phyloP scores from a whole-genome alignment of 1,139 yeast species.

The Debaryomyces udenii region DNA sequence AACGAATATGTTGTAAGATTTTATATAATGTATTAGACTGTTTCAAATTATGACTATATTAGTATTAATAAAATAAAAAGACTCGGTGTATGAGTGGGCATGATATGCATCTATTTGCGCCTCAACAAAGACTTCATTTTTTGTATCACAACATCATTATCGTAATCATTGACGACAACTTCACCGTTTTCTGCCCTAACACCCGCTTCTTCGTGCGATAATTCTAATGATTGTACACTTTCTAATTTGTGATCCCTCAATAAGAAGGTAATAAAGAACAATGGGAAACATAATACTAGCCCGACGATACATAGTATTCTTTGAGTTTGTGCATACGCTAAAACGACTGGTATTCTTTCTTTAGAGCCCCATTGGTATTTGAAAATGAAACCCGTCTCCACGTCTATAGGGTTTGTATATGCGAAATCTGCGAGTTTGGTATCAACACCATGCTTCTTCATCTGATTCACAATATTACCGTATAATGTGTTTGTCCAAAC shows the following conservation, averaged over 20 bases:
- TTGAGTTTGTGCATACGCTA: conserved; percentile 63
- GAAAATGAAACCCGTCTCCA: conserved; percentile 39
- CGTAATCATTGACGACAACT: conserved; percentile 46
- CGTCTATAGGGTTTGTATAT: conserved; percentile 48
- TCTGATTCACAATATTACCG: conserved; percentile 17
- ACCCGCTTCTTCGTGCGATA: conserved; percentile 24
- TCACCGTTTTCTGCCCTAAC: conserved; percentile 31
- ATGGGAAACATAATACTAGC: conserved; percentile 55
- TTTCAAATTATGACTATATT: neutral
- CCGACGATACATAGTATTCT: conserved; percentile 60
- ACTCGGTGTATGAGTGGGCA: too few relatives aligned
- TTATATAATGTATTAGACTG: too few relatives aligned
- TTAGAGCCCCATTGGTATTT: conserved; percentile 62
- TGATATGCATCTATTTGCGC: neutral
- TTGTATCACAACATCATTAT: conserved; percentile 29
- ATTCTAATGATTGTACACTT: conserved; percentile 35
- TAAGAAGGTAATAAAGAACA: conserved; percentile 50
- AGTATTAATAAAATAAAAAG: too few relatives aligned
- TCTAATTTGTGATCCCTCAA: conserved; percentile 58
- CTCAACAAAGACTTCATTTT: conserved; percentile 1
- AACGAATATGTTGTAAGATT: too few relatives aligned
- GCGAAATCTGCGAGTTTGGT: conserved; percentile 44
- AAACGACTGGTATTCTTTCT: conserved; percentile 57
- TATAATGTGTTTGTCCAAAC: conserved; percentile 53
- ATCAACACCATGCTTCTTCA: conserved; percentile 16